Conservation (phyloP, 2,329 filamentous ascomycete genomes). For the Corinectria fuckeliana region DNA sequence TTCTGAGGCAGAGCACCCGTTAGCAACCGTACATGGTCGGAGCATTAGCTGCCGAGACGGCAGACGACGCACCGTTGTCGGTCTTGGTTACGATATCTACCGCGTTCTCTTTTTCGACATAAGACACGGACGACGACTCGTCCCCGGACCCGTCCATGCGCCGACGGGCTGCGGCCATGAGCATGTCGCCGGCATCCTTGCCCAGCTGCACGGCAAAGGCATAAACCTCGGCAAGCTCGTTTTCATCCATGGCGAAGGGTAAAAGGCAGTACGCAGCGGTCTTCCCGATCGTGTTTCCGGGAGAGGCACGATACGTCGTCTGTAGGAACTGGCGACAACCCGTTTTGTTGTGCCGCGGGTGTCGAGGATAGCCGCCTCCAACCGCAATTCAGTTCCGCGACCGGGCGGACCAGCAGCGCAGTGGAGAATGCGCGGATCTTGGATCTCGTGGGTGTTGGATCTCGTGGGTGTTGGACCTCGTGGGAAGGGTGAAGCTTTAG, state of each 20-base stretch:
- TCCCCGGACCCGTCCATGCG: slow-evolving; percentile 34
- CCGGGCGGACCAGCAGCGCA: slow-evolving; percentile 25
- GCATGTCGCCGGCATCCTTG: slow-evolving; percentile 71
- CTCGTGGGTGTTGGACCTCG: background rate
- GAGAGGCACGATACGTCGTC: background rate
- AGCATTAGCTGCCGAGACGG: background rate
- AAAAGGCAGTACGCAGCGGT: too few species aligned
- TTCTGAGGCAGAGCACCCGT: slow-evolving; percentile 52
- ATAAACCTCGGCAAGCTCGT: slow-evolving; percentile 70
- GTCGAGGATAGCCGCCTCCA: slow-evolving; percentile 28
- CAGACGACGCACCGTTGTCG: slow-evolving; percentile 64
- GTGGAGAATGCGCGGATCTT: slow-evolving; percentile 24
- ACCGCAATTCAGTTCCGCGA: slow-evolving; percentile 22
- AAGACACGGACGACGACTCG: slow-evolving; percentile 26
- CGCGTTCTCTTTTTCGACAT: slow-evolving; percentile 72
- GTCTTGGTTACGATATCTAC: slow-evolving; percentile 82
- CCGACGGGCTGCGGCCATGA: slow-evolving; percentile 63
- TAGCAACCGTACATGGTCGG: too few species aligned
- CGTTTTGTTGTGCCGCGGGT: slow-evolving; percentile 20
- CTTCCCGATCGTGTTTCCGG: slow-evolving; percentile 7
- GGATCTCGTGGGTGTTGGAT: slow-evolving; percentile 10
- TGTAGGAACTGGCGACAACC: background rate
- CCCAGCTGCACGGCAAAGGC: slow-evolving; percentile 73
- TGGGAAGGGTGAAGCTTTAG: slow-evolving; percentile 38
- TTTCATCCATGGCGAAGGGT: slow-evolving; percentile 44